These are phyloP conservation scores for Biscogniauxia sp. DNA, from an alignment of 2,329 filamentous ascomycete genomes.

Conservation along the genomic window DNA sequence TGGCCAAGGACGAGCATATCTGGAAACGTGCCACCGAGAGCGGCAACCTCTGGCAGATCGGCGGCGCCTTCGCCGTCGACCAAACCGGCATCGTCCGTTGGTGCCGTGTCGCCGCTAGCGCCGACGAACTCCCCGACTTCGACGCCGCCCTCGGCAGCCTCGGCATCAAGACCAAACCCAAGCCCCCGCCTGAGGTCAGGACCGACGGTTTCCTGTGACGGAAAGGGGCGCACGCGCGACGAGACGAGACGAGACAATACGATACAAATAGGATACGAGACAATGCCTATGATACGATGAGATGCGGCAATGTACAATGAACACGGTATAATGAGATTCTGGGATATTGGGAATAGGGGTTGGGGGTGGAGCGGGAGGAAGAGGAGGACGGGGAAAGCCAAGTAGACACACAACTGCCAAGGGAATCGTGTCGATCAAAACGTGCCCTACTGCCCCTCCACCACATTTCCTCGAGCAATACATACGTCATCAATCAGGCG, in stretches of 20 bases:
- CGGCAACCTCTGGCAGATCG: constrained; percentile 66
- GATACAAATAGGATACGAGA: background rate
- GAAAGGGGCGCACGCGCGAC: background rate
- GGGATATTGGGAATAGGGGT: too few species aligned
- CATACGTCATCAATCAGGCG: background rate
- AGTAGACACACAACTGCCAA: background rate
- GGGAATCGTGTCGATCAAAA: background rate
- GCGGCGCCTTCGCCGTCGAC: constrained; percentile 63
- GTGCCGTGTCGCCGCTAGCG: constrained; percentile 44
- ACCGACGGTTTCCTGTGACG: constrained; percentile 29
- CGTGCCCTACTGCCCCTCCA: too few species aligned
- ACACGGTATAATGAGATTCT: background rate
- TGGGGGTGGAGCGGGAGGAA: background rate
- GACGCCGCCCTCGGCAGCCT: constrained; percentile 40
- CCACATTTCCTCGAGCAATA: background rate
- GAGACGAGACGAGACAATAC: background rate
- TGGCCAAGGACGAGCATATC: constrained; percentile 63
- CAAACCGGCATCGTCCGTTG: constrained; percentile 50
- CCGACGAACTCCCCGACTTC: constrained; percentile 55
- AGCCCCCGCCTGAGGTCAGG: constrained; percentile 24
- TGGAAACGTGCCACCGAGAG: constrained; percentile 65
- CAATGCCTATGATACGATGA: background rate
- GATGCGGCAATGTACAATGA: background rate
- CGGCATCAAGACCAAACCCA: constrained; percentile 49
- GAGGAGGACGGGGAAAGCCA: background rate